Evolutionary conservation across 2,329 filamentous ascomycete species (phyloP), one percentile per base, ranked within the genome.

Genomic region (Lojkania enalia): DNA sequence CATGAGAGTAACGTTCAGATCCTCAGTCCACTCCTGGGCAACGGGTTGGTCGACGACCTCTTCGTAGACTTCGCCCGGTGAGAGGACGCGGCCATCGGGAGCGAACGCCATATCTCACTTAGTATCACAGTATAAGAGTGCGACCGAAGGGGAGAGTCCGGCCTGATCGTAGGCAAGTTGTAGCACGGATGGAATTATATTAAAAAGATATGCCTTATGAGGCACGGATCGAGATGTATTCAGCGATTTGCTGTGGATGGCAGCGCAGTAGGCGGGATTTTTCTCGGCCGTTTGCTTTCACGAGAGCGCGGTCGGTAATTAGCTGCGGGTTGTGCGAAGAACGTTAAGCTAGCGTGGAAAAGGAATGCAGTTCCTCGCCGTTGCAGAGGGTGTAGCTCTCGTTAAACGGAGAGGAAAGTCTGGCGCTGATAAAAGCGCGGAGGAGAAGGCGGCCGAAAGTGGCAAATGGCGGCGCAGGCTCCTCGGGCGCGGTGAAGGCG

Each of bases 1-100:
- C 54, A 90, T 85, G 52, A 97, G 73, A 55, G 86, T 84, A 64
- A 90, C 86, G 69, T 89, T 95, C 47, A 97, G 80, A 58, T 97
- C 94, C 69, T 96, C 86, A 63, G 83, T 83, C 78, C 85, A 95
- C 52, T 77, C 68, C 36, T 76, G 66, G 12, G 53, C 37, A 38
- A 63, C 60, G 35, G 57, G 60, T 20, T 65, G 68, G 43, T 54
- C 43, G 60, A 58, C 51, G 42, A 54, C 67, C 39, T 62, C 64
- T 39, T 69, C 70, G 47, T 66, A 72, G 20, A 74, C 69, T 55
- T 71, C 75, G 57, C 71, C 74, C 29, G 71, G 74, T 48, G 65
- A 76, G 49, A 71, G 74, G 36, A 64, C 52, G 43, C 64, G 64
- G 44, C 65, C 64, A 33, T 66, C 59, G 38, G 64, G 62, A 19